A percentile compares a stretch with the other conserved stretches of the same genome.
phyloP scores from a whole-genome alignment of 495 filamentous ascomycete genomes.

The Staphylotrichum longicolle region DNA sequence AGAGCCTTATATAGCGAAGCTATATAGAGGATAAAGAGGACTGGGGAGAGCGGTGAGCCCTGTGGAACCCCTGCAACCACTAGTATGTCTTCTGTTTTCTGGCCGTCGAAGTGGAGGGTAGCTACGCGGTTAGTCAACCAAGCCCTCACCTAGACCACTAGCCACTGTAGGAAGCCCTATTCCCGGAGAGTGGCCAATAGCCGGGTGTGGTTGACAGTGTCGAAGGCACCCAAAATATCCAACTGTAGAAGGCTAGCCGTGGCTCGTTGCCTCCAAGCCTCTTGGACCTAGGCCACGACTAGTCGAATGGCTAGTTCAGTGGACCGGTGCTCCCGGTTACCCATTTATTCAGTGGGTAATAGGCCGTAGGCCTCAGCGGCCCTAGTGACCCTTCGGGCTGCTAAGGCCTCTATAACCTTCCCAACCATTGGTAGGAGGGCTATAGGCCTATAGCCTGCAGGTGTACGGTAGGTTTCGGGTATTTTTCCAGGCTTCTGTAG shows the following conservation, averaged over 20 bases:
- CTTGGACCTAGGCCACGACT: background rate
- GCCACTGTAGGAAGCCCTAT: background rate
- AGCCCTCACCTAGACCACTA: background rate
- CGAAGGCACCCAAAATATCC: slow-evolving; percentile 1
- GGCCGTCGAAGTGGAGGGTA: background rate
- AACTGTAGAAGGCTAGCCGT: background rate
- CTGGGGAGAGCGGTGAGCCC: background rate
- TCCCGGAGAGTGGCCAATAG: slow-evolving; percentile 5
- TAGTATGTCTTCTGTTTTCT: background rate
- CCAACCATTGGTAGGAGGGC: background rate
- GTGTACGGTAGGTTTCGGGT: background rate
- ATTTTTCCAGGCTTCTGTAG: background rate
- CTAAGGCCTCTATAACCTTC: background rate
- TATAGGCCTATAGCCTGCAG: background rate
- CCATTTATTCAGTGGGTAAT: background rate
- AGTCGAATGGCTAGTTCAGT: slow-evolving; percentile 4
- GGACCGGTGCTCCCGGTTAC: background rate
- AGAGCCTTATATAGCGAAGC: background rate
- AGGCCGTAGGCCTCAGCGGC: background rate
- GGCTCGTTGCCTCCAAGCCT: background rate
- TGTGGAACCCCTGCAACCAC: background rate
- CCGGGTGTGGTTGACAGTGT: background rate
- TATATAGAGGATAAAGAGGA: slow-evolving; percentile 4
- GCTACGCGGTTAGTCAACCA: background rate
- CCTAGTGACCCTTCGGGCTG: background rate